Percentiles rank a stretch among this genome's conserved stretches.
Evolutionary conservation across 352 stramenopile genomes (phyloP).

Genomic region (Globisporangium middletonii): DNA sequence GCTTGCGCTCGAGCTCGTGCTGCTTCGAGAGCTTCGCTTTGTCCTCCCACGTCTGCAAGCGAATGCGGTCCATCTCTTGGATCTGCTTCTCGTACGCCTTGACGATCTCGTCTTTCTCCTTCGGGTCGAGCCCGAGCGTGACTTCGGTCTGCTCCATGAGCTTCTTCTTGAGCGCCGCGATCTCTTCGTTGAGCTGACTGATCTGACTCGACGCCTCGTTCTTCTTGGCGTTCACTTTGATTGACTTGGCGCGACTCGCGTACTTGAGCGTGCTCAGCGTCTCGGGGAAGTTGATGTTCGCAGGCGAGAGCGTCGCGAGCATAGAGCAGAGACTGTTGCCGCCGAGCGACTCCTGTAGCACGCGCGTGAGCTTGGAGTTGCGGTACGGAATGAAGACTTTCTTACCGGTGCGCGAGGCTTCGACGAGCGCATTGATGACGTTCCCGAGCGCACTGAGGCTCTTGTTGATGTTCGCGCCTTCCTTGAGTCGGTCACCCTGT

Average conservation of each 20-base stretch:
- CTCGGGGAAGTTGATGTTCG: constrained; percentile 94
- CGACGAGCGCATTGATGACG: constrained; percentile 91
- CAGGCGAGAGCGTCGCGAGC: constrained; percentile 91
- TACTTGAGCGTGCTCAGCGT: constrained; percentile 96
- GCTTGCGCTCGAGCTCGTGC: constrained; percentile 81
- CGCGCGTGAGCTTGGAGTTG: constrained; percentile 92
- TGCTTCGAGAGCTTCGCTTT: constrained; percentile 84
- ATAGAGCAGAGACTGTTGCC: constrained; percentile 95
- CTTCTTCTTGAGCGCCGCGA: constrained; percentile 85
- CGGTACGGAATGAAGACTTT: constrained; percentile 92
- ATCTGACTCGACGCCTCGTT: constrained; percentile 91
- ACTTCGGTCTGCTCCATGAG: constrained; percentile 67
- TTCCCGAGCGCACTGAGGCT: constrained; percentile 89
- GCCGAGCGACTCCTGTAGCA: constrained; percentile 90
- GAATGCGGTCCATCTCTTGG: constrained; percentile 83
- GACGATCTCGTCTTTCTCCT: constrained; percentile 86
- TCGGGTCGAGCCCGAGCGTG: constrained; percentile 61
- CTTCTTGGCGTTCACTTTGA: constrained; percentile 92
- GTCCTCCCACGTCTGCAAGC: constrained; percentile 85
- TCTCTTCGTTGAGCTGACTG: constrained; percentile 88
- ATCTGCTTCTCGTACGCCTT: constrained; percentile 87
- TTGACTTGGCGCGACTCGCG: constrained; percentile 91
- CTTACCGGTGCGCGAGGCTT: constrained; percentile 71
- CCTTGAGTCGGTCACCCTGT: constrained; percentile 86
- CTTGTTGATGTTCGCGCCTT: constrained; percentile 95